Base-by-base conservation (phyloP, 2,329 filamentous ascomycete species). In the Botryotinia calthae region DNA sequence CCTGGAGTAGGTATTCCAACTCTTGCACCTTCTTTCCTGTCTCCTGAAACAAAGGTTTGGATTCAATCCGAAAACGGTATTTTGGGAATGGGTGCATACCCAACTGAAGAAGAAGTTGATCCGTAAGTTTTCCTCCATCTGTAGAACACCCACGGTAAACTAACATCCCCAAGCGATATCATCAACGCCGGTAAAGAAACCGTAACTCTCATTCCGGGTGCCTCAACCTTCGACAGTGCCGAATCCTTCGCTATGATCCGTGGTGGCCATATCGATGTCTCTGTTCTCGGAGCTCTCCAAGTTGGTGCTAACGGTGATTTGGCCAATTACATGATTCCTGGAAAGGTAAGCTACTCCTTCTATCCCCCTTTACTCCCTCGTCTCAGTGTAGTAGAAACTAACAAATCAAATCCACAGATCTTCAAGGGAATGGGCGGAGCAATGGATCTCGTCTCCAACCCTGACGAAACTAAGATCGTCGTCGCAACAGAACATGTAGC, bases 171-270 rank as follows among this genome's bases (percentile, higher is more conserved):
- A 16, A 74, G 73, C 18, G 93, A 95, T 78, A 89, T 94, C 76
- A 91, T 96, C 83, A 96, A 96, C 77, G 93, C 93, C 0, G 93
- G 93, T 72, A 96, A 96, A 80, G 93, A 96, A 81, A 96, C 93
- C 0, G 92, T 95, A 0, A 96, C 93, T 0, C 86, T 95, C 0
- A 83, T 93, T 0, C 90, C 91, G 0, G 93, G 93, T 1, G 93
- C 93, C 0, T 87, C 91, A 0, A 91, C 89, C 10, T 96, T 96
- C 77, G 93, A 94, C 80, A 92, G 89, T 61, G 87, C 91, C 76
- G 93, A 96, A 82, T 94, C 91, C 1, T 96, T 96, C 79, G 89
- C 88, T 77, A 96, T 96, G 93, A 96, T 96, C 77, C 89, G 93
- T 14, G 92, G 92, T 65, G 93, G 93, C 0, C 92, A 94, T 78